These are phyloP conservation scores for Erythrobasidium yunnanense DNA, from an alignment of 768 basidiomycete species.

Conservation along the genomic window DNA sequence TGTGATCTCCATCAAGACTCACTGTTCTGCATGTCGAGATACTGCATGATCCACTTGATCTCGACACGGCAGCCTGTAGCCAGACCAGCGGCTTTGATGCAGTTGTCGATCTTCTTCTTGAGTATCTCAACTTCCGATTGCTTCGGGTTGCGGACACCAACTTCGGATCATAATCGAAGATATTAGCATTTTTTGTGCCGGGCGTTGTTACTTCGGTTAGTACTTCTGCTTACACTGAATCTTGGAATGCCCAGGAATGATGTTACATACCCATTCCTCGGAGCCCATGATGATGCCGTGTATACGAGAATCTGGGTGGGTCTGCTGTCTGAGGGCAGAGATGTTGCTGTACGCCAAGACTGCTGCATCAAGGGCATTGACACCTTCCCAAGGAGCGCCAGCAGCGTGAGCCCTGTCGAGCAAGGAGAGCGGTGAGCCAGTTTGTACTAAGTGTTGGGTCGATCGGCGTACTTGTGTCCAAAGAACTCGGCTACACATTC, in stretches of 20 bases:
- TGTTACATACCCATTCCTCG: conserved; percentile 29
- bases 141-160: conserved; percentile 14
- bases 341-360: conserved; percentile 70
- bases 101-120: conserved; percentile 11
- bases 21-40: conserved; percentile 28
- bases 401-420: conserved; percentile 27
- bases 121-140: conserved; percentile 19
- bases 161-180: background rate
- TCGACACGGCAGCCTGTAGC: conserved; percentile 33
- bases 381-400: conserved; percentile 68
- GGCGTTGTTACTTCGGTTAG: background rate
- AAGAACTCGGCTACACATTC: conserved; percentile 22
- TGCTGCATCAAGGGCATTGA: conserved; percentile 78
- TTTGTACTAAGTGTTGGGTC: conserved; percentile 18
- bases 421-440: conserved; percentile 18
- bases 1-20: conserved; percentile 20
- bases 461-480: conserved; percentile 20
- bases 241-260: conserved; percentile 24
- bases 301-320: conserved; percentile 66
- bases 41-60: conserved; percentile 29
- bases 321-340: conserved; percentile 72
- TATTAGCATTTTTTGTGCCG: background rate
- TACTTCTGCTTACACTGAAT: conserved; percentile 3
- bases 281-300: conserved; percentile 23
- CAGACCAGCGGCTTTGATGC: conserved; percentile 32